These are phyloP conservation scores for Candida sithepensis DNA, from an alignment of 805 yeast genomes.

Conservation along the genomic window DNA sequence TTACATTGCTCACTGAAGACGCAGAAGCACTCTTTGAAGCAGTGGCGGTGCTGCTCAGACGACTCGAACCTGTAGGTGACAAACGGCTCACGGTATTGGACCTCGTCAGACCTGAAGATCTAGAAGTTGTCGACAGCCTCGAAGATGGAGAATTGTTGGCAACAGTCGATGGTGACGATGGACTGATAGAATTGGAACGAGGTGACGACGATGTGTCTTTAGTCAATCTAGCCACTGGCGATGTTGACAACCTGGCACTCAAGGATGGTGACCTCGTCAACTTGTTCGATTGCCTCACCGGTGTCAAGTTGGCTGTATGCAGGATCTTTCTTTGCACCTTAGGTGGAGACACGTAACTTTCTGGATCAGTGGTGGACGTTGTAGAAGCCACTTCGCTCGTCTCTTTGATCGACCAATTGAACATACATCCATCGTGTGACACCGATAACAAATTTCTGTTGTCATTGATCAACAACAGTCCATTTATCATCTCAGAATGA, in stretches of 20 bases:
- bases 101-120: conserved; percentile 2
- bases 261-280: conserved; percentile 1
- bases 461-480: conserved; percentile 29
- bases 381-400: conserved; percentile 9
- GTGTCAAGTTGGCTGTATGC: conserved; percentile 5
- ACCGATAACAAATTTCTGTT: conserved; percentile 35
- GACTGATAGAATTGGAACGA: neutral
- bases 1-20: conserved; percentile 7
- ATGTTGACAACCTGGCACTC: conserved; percentile 2
- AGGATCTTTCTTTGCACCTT: conserved; percentile 24
- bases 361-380: conserved; percentile 1
- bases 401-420: conserved; percentile 38
- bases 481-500: conserved; percentile 49
- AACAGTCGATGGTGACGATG: neutral
- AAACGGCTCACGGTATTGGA: neutral
- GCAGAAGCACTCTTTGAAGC: too few species aligned
- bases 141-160: neutral
- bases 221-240: conserved; percentile 5
- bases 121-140: neutral
- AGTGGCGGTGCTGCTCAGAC: too few species aligned
- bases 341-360: conserved; percentile 8
- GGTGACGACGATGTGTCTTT: neutral
- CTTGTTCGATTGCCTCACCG: too few species aligned
- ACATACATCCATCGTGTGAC: conserved; percentile 53
- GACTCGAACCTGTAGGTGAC: too few species aligned